Conservation (phyloP, 441 rosid species). For the Macaranga tanarius region DNA sequence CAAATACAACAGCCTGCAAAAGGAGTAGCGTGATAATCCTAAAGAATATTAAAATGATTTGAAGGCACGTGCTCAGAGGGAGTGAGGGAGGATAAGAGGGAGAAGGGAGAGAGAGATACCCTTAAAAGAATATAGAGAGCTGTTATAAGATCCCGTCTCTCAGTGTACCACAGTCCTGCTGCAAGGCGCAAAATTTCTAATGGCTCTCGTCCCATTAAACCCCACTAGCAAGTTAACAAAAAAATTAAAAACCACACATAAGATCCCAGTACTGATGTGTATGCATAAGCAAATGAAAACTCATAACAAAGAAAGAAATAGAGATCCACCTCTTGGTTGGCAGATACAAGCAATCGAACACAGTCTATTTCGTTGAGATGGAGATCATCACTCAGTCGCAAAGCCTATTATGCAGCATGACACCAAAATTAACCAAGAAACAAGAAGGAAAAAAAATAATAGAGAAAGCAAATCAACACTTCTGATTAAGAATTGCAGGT, state of each 20-base stretch:
- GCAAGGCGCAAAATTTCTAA: constrained; percentile 86
- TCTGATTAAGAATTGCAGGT: not conserved
- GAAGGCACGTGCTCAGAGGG: not conserved
- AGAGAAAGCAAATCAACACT: constrained; percentile 1
- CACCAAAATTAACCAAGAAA: constrained; percentile 15
- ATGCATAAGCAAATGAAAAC: constrained; percentile 8
- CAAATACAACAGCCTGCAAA: constrained; percentile 87
- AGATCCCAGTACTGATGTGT: constrained; percentile 2
- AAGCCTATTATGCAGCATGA: constrained; percentile 43
- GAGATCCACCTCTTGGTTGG: constrained; percentile 79
- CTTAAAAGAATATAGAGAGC: constrained; percentile 76
- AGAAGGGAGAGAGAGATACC: constrained; percentile 38
- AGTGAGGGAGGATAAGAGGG: not conserved
- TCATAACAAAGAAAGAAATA: constrained; percentile 28
- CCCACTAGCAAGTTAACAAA: constrained; percentile 52
- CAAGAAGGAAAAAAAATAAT: not conserved
- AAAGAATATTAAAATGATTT: constrained; percentile 1
- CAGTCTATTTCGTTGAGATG: constrained; percentile 88
- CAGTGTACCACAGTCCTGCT: constrained; percentile 93
- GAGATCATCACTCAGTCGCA: constrained; percentile 88
- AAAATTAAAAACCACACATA: constrained; percentile 17
- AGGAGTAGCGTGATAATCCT: constrained; percentile 1
- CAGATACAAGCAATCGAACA: constrained; percentile 76
- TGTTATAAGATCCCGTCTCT: constrained; percentile 78
- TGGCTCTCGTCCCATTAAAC: constrained; percentile 79